A percentile compares a stretch with the other conserved stretches of the same genome.
Conservation (phyloP, 2,329 filamentous ascomycete genomes). For the Chrysoporthe cubensis region DNA sequence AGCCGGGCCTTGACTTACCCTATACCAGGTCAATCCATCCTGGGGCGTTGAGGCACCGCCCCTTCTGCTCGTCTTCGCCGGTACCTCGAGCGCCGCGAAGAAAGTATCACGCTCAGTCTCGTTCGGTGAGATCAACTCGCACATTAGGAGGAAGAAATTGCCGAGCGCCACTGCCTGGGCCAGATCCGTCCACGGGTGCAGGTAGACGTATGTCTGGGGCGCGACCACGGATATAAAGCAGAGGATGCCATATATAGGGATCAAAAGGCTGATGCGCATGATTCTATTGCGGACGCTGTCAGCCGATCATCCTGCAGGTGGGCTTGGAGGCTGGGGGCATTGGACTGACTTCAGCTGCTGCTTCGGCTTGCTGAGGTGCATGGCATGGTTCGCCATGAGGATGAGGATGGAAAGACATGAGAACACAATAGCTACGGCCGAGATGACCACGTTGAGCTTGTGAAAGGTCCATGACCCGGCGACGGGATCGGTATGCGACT, state of each 20-base stretch:
- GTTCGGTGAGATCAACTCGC: conserved; percentile 44
- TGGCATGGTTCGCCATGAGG: conserved; percentile 13
- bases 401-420: conserved; percentile 21
- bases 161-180: conserved; percentile 45
- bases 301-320: neutral
- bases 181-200: conserved; percentile 43
- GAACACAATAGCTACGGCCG: conserved; percentile 20
- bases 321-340: neutral
- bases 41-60: conserved; percentile 15
- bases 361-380: conserved; percentile 44
- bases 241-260: conserved; percentile 47
- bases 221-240: conserved; percentile 44
- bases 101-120: conserved; percentile 40
- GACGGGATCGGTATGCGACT: conserved; percentile 8
- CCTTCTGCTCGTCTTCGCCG: conserved; percentile 33
- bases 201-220: conserved; percentile 43
- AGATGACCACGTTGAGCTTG: conserved; percentile 22
- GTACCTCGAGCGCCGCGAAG: conserved; percentile 40
- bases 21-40: conserved; percentile 40
- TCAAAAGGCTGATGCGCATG: conserved; percentile 45
- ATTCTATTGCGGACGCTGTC: conserved; percentile 31
- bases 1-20: conserved; percentile 21
- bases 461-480: conserved; percentile 18
- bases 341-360: conserved; percentile 42
- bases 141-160: conserved; percentile 48